Percentiles rank a stretch among this genome's conserved stretches.
These are phyloP conservation scores for Colletotrichum aenigma DNA, from an alignment of 2,329 filamentous ascomycete genomes.

Conservation along the genomic window DNA sequence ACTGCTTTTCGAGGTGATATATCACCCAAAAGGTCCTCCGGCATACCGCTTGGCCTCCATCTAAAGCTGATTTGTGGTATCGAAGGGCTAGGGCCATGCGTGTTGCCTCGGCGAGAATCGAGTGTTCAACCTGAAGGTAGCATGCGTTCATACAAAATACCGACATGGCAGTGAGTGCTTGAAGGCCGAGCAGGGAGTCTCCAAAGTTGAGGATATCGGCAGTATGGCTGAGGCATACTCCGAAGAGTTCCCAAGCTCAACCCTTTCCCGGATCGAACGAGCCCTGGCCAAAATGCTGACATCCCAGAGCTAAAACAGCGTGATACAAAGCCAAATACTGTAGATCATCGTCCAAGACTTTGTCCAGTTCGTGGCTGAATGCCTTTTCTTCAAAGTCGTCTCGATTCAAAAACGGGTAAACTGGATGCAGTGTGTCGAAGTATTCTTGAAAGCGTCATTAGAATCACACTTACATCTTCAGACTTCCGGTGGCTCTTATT, in stretches of 20 bases:
- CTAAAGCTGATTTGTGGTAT: neutral
- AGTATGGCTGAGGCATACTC: neutral
- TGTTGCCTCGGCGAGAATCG: neutral
- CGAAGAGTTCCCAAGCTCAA: neutral
- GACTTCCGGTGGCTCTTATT: neutral
- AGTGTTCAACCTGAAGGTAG: neutral
- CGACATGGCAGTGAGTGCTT: neutral
- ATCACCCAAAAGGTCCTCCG: neutral
- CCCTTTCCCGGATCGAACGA: neutral
- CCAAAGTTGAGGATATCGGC: neutral
- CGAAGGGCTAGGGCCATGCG: neutral
- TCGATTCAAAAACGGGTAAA: neutral
- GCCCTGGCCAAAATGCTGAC: neutral
- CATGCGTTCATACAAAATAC: neutral
- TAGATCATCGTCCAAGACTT: neutral
- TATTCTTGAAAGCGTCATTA: fast-evolving
- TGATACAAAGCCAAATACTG: neutral
- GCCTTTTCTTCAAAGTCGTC: neutral
- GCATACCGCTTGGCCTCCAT: neutral
- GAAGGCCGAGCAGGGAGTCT: neutral
- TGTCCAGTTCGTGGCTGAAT: neutral
- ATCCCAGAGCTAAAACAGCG: neutral
- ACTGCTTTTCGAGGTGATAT: neutral
- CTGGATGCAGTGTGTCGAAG: neutral
- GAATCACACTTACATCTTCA: neutral